phyloP scores from a whole-genome alignment of 1,139 yeast species.

The Pichia sp. region DNA sequence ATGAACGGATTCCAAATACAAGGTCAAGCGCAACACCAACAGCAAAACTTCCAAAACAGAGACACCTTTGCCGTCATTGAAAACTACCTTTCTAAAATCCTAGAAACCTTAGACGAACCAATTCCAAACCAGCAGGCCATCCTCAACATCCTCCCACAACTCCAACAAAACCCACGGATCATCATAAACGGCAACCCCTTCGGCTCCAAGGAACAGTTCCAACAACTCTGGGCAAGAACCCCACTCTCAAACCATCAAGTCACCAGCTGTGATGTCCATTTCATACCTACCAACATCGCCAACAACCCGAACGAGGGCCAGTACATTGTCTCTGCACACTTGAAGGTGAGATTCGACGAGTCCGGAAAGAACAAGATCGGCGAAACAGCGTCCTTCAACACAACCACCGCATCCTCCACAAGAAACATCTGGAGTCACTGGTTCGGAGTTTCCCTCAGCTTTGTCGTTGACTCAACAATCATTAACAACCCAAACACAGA shows the following conservation, averaged over 20 bases:
- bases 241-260: conserved; percentile 64
- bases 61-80: conserved; percentile 29
- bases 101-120: conserved; percentile 29
- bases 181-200: conserved; percentile 68
- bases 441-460: conserved; percentile 61
- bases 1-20: background rate
- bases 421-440: conserved; percentile 45
- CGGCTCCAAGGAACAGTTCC: conserved; percentile 57
- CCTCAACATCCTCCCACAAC: conserved; percentile 37
- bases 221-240: conserved; percentile 60
- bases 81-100: conserved; percentile 26
- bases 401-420: conserved; percentile 30
- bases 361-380: conserved; percentile 65
- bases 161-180: conserved; percentile 50
- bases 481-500: conserved; percentile 39
- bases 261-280: conserved; percentile 63
- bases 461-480: conserved; percentile 60
- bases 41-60: background rate
- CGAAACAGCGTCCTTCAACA: conserved; percentile 49
- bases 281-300: conserved; percentile 54
- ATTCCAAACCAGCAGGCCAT: conserved; percentile 22
- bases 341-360: conserved; percentile 74
- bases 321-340: conserved; percentile 51
- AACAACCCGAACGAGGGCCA: conserved; percentile 35
- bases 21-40: background rate